Base-by-base conservation (phyloP, 2,329 filamentous ascomycete species). In the Apiospora hydei region DNA sequence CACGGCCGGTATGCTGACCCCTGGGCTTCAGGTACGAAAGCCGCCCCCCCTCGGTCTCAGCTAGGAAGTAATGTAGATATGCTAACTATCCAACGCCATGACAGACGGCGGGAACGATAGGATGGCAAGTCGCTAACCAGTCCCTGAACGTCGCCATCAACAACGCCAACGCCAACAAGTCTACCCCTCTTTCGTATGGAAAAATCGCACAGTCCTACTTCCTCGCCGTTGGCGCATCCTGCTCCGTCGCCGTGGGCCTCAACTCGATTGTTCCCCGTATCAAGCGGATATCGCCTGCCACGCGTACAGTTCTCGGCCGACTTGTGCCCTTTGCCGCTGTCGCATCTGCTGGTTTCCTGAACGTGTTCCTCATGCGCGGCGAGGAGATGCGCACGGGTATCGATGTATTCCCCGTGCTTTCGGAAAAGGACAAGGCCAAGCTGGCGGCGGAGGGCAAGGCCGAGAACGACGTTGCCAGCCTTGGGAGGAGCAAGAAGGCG, bases 111-210 rank as follows among this genome's bases (percentile, higher is more conserved):
- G 96, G 96, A 70, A 98, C 94, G 6, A 87, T 98, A 49, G 92
- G 92, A 76, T 99, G 96, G 96, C 96, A 99, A 84, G 90, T 98
- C 72, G 90, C 93, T 76, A 99, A 99, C 84, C 96, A 99, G 85
- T 98, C 95, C 16, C 92, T 99, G 78, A 99, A 99, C 82, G 96
- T 99, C 41, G 96, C 94, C 76, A 96, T 99, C 88, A 99, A 99
- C 88, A 95, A 91, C 81, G 94, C 96, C 80, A 99, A 99, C 82
- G 94, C 96, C 75, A 99, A 99, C 89, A 99, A 99, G 83, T 98
- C 95, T 51, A 95, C 94, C 3, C 94, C 96, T 0, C 89, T 98
- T 74, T 93, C 93, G 26, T 92, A 90, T 72, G 89, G 90, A 30
- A 93, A 94, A 76, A 91, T 99, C 74, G 89, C 92, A 74, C 92